Conservation (phyloP, 305 asterid species). For the Ajuga reptans region DNA sequence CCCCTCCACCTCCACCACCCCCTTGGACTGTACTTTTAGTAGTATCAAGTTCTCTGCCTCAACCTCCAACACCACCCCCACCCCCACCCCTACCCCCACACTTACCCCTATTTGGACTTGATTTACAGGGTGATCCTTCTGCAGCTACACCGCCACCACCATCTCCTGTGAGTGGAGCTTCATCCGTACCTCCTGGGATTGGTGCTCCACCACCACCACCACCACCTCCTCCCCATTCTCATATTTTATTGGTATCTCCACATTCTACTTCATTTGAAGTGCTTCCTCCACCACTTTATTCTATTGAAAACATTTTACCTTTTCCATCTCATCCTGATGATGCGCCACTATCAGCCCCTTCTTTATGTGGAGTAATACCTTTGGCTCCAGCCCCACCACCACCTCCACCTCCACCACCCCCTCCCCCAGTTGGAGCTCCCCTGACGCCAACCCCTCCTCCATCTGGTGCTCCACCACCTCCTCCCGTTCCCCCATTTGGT, state of each 20-base stretch:
- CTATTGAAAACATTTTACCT: background rate
- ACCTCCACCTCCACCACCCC: constrained; percentile 4
- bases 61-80: background rate
- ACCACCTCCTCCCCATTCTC: constrained; percentile 2
- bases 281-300: constrained; percentile 8
- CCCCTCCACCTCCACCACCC: constrained; percentile 37
- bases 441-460: background rate
- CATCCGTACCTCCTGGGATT: background rate
- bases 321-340: background rate
- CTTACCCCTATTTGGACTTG: constrained; percentile 9
- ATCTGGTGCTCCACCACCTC: background rate
- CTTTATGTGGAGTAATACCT: background rate
- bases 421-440: background rate
- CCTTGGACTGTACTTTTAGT: constrained; percentile 26
- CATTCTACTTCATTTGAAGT: background rate
- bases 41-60: constrained; percentile 19
- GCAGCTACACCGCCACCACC: constrained; percentile 2
- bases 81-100: background rate
- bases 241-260: background rate
- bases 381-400: constrained; percentile 3
- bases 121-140: background rate
- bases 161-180: background rate
- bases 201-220: background rate
- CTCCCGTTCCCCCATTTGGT: background rate
- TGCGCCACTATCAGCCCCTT: background rate